Evolutionary conservation across 805 yeast species (phyloP).

Genomic region (Candida schatavii): DNA sequence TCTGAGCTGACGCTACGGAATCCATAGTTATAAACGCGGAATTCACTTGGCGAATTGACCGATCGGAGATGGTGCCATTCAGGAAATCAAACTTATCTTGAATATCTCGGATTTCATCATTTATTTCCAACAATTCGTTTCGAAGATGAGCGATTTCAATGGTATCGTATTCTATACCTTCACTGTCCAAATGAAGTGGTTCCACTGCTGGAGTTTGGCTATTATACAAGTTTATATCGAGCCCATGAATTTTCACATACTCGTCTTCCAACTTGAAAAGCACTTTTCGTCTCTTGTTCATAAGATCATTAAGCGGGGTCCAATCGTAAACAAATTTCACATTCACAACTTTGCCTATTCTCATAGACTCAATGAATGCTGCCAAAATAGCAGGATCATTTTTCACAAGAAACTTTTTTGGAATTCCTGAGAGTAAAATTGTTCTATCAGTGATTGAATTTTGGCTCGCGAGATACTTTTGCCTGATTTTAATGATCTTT

Average conservation of each 20-base stretch:
- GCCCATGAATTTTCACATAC: slow-evolving; percentile 41
- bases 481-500: slow-evolving; percentile 50
- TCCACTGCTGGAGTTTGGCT: slow-evolving; percentile 32
- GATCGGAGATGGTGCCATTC: slow-evolving; percentile 25
- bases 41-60: slow-evolving; percentile 37
- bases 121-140: slow-evolving; percentile 31
- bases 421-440: slow-evolving; percentile 53
- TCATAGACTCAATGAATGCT: slow-evolving; percentile 50
- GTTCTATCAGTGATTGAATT: slow-evolving; percentile 60
- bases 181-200: slow-evolving; percentile 13
- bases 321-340: slow-evolving; percentile 49
- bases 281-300: slow-evolving; percentile 29
- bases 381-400: slow-evolving; percentile 43
- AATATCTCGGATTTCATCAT: slow-evolving; percentile 35
- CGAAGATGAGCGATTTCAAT: slow-evolving; percentile 24
- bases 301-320: slow-evolving; percentile 38
- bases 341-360: slow-evolving; percentile 53
- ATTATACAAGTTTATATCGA: slow-evolving; percentile 40
- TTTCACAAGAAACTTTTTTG: slow-evolving; percentile 34
- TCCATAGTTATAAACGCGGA: slow-evolving; percentile 50
- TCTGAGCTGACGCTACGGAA: slow-evolving; percentile 46
- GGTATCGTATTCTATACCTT: slow-evolving; percentile 2
- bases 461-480: slow-evolving; percentile 57
- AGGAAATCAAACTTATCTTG: slow-evolving; percentile 29
- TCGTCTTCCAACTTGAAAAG: slow-evolving; percentile 37